Evolutionary conservation across 2,329 filamentous ascomycete species (phyloP).

Genomic region (Diaporthe citrichinensis): DNA sequence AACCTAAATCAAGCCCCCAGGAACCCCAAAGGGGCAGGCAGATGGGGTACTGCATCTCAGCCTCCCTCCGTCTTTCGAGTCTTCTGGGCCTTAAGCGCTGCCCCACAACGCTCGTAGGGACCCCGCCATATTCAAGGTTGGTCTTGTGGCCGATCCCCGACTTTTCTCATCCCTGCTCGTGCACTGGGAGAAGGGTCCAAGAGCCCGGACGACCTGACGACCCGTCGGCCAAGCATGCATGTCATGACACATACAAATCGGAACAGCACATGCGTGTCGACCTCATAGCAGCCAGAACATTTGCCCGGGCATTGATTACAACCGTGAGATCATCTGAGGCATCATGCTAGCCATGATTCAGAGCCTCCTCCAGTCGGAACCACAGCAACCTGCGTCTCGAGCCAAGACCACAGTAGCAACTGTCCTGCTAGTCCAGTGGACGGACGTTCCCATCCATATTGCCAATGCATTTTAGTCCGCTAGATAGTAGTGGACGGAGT

Average conservation of each 20-base stretch:
- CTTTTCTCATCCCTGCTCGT: constrained; percentile 18
- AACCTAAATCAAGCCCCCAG: background rate
- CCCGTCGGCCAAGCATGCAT: constrained; percentile 2
- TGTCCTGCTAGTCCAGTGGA: background rate
- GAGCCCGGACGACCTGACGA: background rate
- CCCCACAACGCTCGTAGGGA: constrained; percentile 3
- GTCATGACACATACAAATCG: constrained; percentile 3
- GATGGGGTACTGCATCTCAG: background rate
- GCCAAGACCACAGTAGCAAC: background rate
- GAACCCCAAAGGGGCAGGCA: background rate
- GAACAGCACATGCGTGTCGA: background rate
- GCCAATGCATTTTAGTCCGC: background rate
- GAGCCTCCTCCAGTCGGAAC: background rate
- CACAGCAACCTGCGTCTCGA: background rate
- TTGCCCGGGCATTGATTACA: too few relatives aligned
- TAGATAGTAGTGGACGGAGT: background rate
- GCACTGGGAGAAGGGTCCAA: constrained; percentile 11
- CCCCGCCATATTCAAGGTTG: constrained; percentile 18
- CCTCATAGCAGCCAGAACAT: background rate
- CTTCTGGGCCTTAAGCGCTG: constrained; percentile 22
- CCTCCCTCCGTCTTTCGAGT: background rate
- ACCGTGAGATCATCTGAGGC: background rate
- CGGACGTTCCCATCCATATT: background rate
- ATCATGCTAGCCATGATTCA: background rate
- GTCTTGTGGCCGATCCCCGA: constrained; percentile 4